These are phyloP conservation scores for Spatholobus suberectus DNA, from an alignment of 306 rosid genomes.

Conservation along the genomic window DNA sequence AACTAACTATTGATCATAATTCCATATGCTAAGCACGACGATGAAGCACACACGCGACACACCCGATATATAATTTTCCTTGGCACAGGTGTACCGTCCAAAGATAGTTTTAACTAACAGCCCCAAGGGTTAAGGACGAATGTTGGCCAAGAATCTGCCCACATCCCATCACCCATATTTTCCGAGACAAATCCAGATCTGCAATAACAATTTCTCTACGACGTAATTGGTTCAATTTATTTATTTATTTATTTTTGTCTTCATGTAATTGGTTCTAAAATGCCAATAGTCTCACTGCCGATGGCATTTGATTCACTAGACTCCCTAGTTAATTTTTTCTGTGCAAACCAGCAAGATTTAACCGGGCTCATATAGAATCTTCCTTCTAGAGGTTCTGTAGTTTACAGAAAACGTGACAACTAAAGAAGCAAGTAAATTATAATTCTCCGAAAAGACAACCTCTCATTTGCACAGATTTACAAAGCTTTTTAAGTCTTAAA, in stretches of 20 bases:
- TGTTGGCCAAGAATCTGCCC: background rate
- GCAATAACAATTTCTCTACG: background rate
- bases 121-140: background rate
- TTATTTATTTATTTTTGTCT: background rate
- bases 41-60: no score
- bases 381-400: background rate
- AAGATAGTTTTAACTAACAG: background rate
- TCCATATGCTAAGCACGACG: no score
- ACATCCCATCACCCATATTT: background rate
- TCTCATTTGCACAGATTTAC: background rate
- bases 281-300: background rate
- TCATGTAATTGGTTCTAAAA: constrained; percentile 2
- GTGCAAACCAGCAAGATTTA: background rate
- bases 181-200: background rate
- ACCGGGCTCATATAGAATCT: background rate
- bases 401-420: background rate
- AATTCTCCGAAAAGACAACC: background rate
- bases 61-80: background rate
- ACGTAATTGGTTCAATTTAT: background rate
- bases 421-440: background rate
- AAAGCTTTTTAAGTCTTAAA: background rate
- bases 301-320: background rate
- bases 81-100: background rate
- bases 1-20: no score
- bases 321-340: background rate